Conservation (phyloP, 257 asterid species). For the Capsicum pubescens region DNA sequence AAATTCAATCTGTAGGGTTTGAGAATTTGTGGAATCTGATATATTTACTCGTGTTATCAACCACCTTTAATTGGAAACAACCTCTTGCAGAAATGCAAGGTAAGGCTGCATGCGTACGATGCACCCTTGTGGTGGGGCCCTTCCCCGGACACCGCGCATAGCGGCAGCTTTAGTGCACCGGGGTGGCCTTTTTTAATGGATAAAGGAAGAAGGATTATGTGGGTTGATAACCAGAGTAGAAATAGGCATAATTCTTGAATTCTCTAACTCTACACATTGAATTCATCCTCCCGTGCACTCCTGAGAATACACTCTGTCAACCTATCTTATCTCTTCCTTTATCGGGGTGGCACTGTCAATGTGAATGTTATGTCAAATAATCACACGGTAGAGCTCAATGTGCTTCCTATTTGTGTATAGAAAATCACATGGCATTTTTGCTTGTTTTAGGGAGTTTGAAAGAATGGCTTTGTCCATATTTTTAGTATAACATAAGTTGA, state of each 20-base stretch:
- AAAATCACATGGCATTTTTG: neutral
- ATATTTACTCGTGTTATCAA: neutral
- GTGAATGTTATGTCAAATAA: neutral
- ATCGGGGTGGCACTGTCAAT: neutral
- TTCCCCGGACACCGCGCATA: too few species aligned
- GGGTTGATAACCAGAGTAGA: neutral
- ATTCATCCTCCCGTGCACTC: neutral
- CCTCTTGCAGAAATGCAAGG: too few species aligned
- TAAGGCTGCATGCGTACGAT: too few species aligned
- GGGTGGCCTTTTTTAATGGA: neutral
- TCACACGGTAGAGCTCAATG: neutral
- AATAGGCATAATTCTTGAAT: neutral
- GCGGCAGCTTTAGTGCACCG: too few species aligned
- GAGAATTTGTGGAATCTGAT: neutral
- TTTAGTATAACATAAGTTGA: constrained; percentile 17
- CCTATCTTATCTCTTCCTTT: neutral
- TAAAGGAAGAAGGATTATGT: neutral
- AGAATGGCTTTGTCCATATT: neutral
- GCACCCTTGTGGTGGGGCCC: too few species aligned
- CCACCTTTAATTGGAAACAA: too few species aligned
- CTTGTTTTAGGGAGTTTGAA: neutral
- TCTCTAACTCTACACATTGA: neutral
- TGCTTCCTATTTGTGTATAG: neutral
- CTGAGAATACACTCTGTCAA: neutral
- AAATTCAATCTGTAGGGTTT: constrained; percentile 11